Percentiles rank a stretch among this genome's conserved stretches.
These are phyloP conservation scores for Cryptococcus hybrid DNA, from an alignment of 1,284 basidiomycete genomes.

Conservation along the genomic window DNA sequence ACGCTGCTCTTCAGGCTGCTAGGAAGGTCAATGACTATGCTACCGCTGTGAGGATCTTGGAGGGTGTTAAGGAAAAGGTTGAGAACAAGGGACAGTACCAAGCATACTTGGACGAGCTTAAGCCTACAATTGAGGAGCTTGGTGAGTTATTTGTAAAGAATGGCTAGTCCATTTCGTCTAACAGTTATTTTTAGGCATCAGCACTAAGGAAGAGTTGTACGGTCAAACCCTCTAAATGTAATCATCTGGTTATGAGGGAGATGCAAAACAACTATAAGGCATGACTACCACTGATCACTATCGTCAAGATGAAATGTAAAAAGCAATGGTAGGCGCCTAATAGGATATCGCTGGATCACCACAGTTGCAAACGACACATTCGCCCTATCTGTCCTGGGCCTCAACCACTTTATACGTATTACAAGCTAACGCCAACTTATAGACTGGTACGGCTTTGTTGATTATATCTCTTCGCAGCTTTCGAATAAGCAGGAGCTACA, in stretches of 20 bases:
- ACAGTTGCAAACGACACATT: too few species aligned
- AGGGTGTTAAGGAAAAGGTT: conserved; percentile 88
- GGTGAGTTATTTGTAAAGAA: conserved; percentile 58
- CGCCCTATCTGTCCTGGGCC: too few species aligned
- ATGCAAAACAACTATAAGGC: too few species aligned
- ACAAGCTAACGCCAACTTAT: too few species aligned
- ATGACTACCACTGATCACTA: too few species aligned
- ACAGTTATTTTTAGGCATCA: conserved; percentile 28
- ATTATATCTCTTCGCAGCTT: too few species aligned
- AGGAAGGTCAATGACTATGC: conserved; percentile 95
- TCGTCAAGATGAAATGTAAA: conserved; percentile 83
- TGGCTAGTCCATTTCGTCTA: not conserved
- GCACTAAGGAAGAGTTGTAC: conserved; percentile 51
- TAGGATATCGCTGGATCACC: too few species aligned
- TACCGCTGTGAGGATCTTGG: conserved; percentile 93
- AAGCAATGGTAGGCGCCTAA: too few species aligned
- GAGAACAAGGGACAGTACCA: conserved; percentile 93
- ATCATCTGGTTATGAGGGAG: not conserved
- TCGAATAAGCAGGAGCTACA: too few species aligned
- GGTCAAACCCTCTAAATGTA: conserved; percentile 14
- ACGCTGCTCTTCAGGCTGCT: conserved; percentile 84
- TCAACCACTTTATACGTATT: too few species aligned
- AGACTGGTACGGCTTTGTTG: too few species aligned
- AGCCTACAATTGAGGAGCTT: conserved; percentile 79
- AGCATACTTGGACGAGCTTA: conserved; percentile 83